phyloP scores from a whole-genome alignment of 306 rosid genomes.

The Lathyrus aphaca region DNA sequence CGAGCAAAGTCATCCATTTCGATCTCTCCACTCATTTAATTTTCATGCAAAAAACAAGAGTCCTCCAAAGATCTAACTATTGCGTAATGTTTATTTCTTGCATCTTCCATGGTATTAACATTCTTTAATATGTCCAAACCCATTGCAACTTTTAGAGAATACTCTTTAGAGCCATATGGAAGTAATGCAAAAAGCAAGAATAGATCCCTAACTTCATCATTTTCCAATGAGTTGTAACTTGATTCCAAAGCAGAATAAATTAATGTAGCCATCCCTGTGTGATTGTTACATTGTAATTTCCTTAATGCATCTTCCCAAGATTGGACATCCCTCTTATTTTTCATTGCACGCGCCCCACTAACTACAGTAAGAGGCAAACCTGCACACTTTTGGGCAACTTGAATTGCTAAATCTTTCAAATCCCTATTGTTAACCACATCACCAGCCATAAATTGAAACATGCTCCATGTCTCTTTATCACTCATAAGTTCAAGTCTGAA shows the following conservation, averaged over 20 bases:
- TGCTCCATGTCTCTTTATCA: constrained; percentile 5
- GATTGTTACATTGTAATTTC: background rate
- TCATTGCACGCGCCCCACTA: background rate
- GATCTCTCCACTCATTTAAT: accelerated
- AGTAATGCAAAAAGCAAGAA: background rate
- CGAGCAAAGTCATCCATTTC: constrained; percentile 32
- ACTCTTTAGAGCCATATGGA: background rate
- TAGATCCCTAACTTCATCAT: background rate
- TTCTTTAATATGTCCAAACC: constrained; percentile 22
- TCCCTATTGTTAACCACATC: background rate
- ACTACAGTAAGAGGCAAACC: background rate
- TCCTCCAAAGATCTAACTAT: constrained; percentile 13
- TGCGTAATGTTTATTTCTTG: background rate
- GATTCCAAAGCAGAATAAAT: background rate
- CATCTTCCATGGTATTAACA: background rate
- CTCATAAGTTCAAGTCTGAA: background rate
- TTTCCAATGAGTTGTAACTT: background rate
- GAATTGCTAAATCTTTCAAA: background rate
- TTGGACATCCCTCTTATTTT: background rate
- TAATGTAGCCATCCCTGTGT: background rate
- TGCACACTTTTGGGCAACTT: constrained; percentile 15
- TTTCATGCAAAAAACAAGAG: constrained; percentile 2
- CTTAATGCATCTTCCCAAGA: constrained; percentile 6
- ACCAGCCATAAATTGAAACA: background rate
- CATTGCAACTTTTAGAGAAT: background rate